Percentiles rank a stretch among this genome's conserved stretches.
Evolutionary conservation across 75 land plant genomes (phyloP).

Genomic region (Cryptomeria japonica): DNA sequence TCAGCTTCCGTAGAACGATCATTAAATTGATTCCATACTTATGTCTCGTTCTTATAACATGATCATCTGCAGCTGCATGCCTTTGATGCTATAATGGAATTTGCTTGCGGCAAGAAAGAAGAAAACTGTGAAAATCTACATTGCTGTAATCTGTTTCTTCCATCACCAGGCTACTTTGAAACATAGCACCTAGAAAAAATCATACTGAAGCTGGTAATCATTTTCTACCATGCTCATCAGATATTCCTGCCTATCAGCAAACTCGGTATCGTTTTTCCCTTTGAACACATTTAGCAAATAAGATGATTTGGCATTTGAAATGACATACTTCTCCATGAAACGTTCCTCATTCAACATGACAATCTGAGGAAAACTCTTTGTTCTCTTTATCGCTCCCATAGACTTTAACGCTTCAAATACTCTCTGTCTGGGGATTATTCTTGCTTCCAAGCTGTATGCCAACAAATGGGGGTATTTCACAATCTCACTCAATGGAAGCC

Average conservation of each 20-base stretch:
- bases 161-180: no score
- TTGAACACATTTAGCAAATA: not conserved
- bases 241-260: not conserved
- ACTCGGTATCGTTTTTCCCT: not conserved
- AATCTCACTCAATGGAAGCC: not conserved
- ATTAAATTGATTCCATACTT: not conserved
- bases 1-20: not conserved
- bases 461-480: constrained; percentile 1
- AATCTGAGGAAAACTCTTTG: not conserved
- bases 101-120: no score
- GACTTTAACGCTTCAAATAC: constrained; percentile 18
- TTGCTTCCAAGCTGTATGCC: constrained; percentile 16
- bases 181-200: not conserved
- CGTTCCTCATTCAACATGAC: constrained; percentile 15
- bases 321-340: constrained; percentile 18
- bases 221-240: not conserved
- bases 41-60: not conserved
- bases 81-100: not conserved
- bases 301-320: not conserved
- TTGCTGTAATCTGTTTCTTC: no score
- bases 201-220: not conserved
- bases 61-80: not conserved
- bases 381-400: constrained; percentile 17
- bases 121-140: not conserved
- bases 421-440: constrained; percentile 22